These are phyloP conservation scores for Botrytis fabae DNA, from an alignment of 2,329 filamentous ascomycete species.

Conservation along the genomic window DNA sequence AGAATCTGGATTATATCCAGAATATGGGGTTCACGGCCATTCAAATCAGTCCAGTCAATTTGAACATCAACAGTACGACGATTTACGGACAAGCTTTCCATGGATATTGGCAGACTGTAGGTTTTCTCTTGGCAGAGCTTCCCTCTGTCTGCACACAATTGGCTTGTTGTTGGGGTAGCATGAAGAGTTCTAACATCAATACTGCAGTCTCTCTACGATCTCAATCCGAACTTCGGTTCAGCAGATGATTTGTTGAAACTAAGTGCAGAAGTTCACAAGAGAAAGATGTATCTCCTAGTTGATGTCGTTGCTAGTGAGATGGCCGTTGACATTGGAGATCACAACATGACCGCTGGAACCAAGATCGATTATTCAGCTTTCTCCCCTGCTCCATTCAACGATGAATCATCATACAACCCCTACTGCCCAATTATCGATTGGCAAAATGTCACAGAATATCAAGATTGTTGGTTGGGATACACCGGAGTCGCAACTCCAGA, in stretches of 20 bases:
- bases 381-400: conserved; percentile 27
- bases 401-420: conserved; percentile 25
- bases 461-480: conserved; percentile 28
- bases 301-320: conserved; percentile 53
- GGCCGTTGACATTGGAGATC: conserved; percentile 32
- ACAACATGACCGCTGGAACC: conserved; percentile 21
- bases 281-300: conserved; percentile 53
- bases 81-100: conserved; percentile 22
- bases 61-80: conserved; percentile 42
- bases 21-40: conserved; percentile 30
- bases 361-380: conserved; percentile 29
- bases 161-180: background rate
- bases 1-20: conserved; percentile 47
- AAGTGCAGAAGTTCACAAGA: conserved; percentile 53
- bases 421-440: conserved; percentile 40
- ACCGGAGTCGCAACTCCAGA: conserved; percentile 49
- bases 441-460: conserved; percentile 40
- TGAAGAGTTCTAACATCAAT: conserved; percentile 31
- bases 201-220: conserved; percentile 46
- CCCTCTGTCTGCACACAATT: background rate
- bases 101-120: conserved; percentile 23
- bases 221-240: conserved; percentile 62
- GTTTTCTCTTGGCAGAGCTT: background rate
- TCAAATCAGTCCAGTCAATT: conserved; percentile 49
- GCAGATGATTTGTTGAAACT: conserved; percentile 59